Percentiles rank a stretch among this genome's conserved stretches.
phyloP scores from a whole-genome alignment of 2,329 filamentous ascomycete genomes.

The Fusarium drepaniforme region DNA sequence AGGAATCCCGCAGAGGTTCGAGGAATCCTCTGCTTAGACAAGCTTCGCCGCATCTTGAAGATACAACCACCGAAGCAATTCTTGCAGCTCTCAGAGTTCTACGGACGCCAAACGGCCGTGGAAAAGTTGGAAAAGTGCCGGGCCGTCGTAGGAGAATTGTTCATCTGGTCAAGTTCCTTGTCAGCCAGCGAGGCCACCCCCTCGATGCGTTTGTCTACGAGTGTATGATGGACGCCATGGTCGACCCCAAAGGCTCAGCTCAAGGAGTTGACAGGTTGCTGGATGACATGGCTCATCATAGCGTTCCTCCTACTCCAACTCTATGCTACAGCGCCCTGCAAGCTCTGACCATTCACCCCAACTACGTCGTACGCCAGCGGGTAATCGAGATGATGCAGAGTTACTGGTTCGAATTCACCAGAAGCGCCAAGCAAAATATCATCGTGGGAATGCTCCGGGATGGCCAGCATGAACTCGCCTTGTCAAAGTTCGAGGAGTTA shows the following conservation, averaged over 20 bases:
- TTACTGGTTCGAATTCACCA: conserved; percentile 68
- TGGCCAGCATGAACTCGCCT: conserved; percentile 83
- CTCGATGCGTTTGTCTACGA: conserved; percentile 76
- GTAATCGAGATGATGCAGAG: conserved; percentile 81
- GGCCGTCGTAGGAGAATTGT: conserved; percentile 47
- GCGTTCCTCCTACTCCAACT: conserved; percentile 72
- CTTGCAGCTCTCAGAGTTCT: conserved; percentile 44
- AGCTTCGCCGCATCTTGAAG: conserved; percentile 12
- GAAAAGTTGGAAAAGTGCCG: conserved; percentile 28
- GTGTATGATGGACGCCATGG: conserved; percentile 79
- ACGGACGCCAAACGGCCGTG: conserved; percentile 35
- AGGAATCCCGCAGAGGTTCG: neutral
- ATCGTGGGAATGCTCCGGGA: conserved; percentile 83
- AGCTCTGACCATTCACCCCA: conserved; percentile 84
- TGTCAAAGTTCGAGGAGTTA: conserved; percentile 78
- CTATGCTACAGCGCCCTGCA: conserved; percentile 80
- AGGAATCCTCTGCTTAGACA: conserved; percentile 15
- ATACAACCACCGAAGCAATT: conserved; percentile 38
- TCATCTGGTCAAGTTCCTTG: conserved; percentile 67
- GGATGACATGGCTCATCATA: conserved; percentile 75
- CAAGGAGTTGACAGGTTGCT: conserved; percentile 73
- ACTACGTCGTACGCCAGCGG: conserved; percentile 80
- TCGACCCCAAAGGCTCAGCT: conserved; percentile 75
- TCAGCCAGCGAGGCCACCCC: conserved; percentile 65
- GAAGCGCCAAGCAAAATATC: conserved; percentile 75